Evolutionary conservation across 306 rosid genomes (phyloP).

Genomic region (Cucumis cinereus): DNA sequence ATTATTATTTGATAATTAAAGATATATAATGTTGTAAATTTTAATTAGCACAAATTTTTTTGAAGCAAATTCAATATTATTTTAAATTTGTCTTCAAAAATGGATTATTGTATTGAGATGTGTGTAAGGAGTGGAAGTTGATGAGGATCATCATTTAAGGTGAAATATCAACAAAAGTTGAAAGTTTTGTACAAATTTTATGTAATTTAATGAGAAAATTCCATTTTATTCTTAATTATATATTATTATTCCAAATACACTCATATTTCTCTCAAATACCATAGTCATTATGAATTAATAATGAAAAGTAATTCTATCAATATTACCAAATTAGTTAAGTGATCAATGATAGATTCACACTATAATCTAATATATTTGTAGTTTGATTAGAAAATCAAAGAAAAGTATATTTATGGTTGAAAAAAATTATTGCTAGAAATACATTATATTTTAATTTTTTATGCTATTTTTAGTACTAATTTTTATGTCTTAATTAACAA

Average conservation of each 20-base stretch:
- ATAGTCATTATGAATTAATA: neutral
- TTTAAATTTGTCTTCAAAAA: neutral
- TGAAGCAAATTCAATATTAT: neutral
- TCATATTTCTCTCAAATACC: neutral
- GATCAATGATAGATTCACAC: neutral
- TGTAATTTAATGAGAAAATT: neutral
- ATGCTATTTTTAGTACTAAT: too few species aligned
- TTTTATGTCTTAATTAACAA: too few species aligned
- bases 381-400: neutral
- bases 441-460: too few species aligned
- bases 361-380: neutral
- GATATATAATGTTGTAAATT: neutral
- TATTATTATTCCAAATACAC: neutral
- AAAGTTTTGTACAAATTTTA: constrained; percentile 4
- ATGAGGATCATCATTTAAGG: neutral
- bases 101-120: neutral
- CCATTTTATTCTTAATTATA: neutral
- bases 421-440: too few species aligned
- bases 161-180: constrained; percentile 1
- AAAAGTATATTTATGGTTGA: too few species aligned
- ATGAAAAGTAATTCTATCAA: neutral
- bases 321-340: neutral
- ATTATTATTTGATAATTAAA: neutral
- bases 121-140: neutral
- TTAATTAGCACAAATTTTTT: neutral